phyloP scores from a whole-genome alignment of 768 basidiomycete species.

The Clitopilus passeckerianus region DNA sequence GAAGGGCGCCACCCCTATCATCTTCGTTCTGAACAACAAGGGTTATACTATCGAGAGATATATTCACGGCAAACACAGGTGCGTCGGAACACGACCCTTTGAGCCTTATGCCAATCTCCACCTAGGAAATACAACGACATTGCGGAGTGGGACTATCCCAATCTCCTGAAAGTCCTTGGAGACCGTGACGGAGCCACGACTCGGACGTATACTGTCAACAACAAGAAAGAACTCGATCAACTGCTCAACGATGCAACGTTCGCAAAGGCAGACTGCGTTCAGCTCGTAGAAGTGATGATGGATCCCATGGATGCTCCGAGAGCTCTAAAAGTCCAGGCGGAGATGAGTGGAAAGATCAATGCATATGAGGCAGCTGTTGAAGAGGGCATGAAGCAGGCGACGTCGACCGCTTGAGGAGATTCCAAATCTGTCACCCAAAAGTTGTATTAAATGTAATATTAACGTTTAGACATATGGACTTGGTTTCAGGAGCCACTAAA shows the following conservation, averaged over 20 bases:
- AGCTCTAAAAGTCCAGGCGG: constrained; percentile 51
- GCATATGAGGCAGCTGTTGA: constrained; percentile 23
- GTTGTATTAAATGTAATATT: too few relatives aligned
- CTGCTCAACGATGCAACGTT: constrained; percentile 66
- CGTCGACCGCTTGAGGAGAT: not conserved
- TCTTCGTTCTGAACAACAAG: constrained; percentile 77
- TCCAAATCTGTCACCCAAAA: too few relatives aligned
- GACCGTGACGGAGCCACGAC: constrained; percentile 44
- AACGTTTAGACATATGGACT: too few relatives aligned
- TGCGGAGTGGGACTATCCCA: constrained; percentile 71
- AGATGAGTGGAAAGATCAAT: constrained; percentile 48
- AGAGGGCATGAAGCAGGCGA: not conserved
- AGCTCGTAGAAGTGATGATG: constrained; percentile 82
- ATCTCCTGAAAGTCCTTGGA: constrained; percentile 55
- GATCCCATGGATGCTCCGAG: constrained; percentile 66
- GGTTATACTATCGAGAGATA: constrained; percentile 88
- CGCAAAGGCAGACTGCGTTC: constrained; percentile 57
- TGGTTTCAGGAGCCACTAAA: too few relatives aligned
- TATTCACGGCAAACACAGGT: constrained; percentile 62
- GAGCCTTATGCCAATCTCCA: not conserved
- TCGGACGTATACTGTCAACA: constrained; percentile 62
- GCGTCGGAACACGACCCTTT: not conserved
- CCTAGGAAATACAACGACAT: constrained; percentile 84
- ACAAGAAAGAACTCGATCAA: constrained; percentile 58
- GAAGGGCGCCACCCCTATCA: constrained; percentile 68